A percentile compares a stretch with the other conserved stretches of the same genome.
Conservation (phyloP, 2,329 filamentous ascomycete genomes). For the Coniochaeta sp. region DNA sequence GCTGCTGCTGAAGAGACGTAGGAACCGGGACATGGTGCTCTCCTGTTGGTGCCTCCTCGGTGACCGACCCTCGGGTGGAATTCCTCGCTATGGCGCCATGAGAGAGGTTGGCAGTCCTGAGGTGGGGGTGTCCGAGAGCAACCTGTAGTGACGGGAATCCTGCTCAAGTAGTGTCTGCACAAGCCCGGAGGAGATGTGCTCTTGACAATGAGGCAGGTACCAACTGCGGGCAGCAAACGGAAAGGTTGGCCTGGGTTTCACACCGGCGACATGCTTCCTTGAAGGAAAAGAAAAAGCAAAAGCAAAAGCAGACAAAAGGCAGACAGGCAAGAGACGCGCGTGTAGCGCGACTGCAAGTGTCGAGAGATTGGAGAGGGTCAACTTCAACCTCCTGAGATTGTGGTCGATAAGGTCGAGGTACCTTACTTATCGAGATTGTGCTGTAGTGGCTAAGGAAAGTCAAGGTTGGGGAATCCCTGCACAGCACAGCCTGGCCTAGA, state of each 20-base stretch:
- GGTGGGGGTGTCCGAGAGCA: background rate
- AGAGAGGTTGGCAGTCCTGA: background rate
- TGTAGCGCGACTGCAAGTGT: constrained; percentile 14
- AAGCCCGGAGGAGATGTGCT: background rate
- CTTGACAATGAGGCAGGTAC: background rate
- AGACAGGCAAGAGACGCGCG: constrained; percentile 7
- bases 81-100: background rate
- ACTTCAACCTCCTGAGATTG: background rate
- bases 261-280: background rate
- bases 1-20: background rate
- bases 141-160: background rate
- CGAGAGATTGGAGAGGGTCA: constrained; percentile 1
- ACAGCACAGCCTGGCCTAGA: background rate
- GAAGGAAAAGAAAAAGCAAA: background rate
- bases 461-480: background rate
- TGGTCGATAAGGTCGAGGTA: constrained; percentile 2
- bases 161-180: background rate
- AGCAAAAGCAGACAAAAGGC: background rate
- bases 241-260: background rate
- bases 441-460: background rate
- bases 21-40: constrained; percentile 1
- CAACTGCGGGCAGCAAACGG: background rate
- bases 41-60: background rate
- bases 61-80: background rate
- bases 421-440: constrained; percentile 1